Base-by-base conservation (phyloP, 805 yeast species). In the Zygosaccharomyces pseudorouxii region DNA sequence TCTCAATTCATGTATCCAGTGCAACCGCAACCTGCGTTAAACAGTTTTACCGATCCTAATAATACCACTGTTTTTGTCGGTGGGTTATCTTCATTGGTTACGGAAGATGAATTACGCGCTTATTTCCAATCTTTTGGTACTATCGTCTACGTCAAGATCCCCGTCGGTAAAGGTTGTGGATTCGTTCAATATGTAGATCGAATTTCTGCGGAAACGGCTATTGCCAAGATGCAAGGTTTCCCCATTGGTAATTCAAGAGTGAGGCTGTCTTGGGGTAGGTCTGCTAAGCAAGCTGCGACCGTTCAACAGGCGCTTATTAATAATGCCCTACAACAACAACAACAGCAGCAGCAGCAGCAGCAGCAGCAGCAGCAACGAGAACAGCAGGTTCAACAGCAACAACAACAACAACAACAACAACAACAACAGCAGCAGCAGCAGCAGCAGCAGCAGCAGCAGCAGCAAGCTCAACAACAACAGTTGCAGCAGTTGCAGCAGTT, bases 221-320 rank as follows among this genome's bases (percentile, higher is more conserved):
- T 89, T 53, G 74, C 79, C 30, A 85, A 83, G 54, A 85, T 89
- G 95, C 96, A 89, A 68, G 96, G 96, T 8, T 87, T 81, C 63
- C 88, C 89, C 31, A 83, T 89, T 57, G 92, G 90, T 44, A 89
- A 87, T 49, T 83, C 87, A 49, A 76, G 92, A 52, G 82, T 89
- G 42, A 75, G 96, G 57, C 75, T 89, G 49, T 83, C 92, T 45
- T 89, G 97, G 97, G 97, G 97, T 27, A 77, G 89, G 56, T 79
- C 86, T 37, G 59, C 61, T 0, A 54, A 53, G 37, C 64, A 60
- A 38, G 56, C 60, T 14, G 56, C 53, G 5, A 46, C 50, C 12
- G 52, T 58, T 46, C 53, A 55, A 22, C 56, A 52, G 35, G 59
- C 54, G 9, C 16, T 35, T 18, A 39, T 49, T 44, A 42, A 51